A percentile compares a stretch with the other conserved stretches of the same genome.
Conservation (phyloP, 106 monocot species). For the Dendrobium catenatum region DNA sequence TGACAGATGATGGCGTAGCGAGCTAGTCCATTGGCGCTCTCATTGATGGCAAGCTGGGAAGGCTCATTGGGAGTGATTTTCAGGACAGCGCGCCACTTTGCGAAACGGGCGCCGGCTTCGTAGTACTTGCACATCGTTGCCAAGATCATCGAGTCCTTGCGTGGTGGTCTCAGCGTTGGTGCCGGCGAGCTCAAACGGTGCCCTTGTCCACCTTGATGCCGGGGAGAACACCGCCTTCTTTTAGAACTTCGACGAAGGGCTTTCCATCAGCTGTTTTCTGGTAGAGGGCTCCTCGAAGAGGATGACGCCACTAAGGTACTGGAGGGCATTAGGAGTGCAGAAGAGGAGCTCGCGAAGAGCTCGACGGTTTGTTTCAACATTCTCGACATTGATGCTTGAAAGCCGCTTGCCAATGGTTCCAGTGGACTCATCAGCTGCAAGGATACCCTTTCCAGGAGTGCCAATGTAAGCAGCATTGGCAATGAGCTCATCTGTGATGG, state of each 20-base stretch:
- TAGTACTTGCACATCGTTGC: slow-evolving; percentile 55
- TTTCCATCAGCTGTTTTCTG: slow-evolving; percentile 38
- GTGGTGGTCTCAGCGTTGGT: slow-evolving; percentile 52
- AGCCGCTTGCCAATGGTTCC: slow-evolving; percentile 41
- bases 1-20: slow-evolving; percentile 50
- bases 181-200: slow-evolving; percentile 30
- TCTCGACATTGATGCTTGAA: slow-evolving; percentile 43
- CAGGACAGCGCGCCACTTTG: slow-evolving; percentile 52
- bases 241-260: slow-evolving; percentile 44
- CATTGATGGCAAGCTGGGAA: slow-evolving; percentile 35
- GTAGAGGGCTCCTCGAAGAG: slow-evolving; percentile 45
- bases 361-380: slow-evolving; percentile 31
- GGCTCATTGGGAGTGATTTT: slow-evolving; percentile 38
- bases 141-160: slow-evolving; percentile 47
- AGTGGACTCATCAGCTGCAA: slow-evolving; percentile 48
- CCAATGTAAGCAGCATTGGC: slow-evolving; percentile 51
- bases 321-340: slow-evolving; percentile 38
- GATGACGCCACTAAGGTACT: slow-evolving; percentile 39
- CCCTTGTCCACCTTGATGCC: slow-evolving; percentile 57
- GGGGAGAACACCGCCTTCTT: slow-evolving; percentile 45
- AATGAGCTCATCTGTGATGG: slow-evolving; percentile 39
- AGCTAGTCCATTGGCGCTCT: slow-evolving; percentile 36
- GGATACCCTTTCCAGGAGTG: slow-evolving; percentile 44
- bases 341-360: slow-evolving; percentile 41
- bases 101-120: slow-evolving; percentile 45